Evolutionary conservation across 1,284 basidiomycete genomes (phyloP).

Genomic region (Pseudozyma hubeiensis): DNA sequence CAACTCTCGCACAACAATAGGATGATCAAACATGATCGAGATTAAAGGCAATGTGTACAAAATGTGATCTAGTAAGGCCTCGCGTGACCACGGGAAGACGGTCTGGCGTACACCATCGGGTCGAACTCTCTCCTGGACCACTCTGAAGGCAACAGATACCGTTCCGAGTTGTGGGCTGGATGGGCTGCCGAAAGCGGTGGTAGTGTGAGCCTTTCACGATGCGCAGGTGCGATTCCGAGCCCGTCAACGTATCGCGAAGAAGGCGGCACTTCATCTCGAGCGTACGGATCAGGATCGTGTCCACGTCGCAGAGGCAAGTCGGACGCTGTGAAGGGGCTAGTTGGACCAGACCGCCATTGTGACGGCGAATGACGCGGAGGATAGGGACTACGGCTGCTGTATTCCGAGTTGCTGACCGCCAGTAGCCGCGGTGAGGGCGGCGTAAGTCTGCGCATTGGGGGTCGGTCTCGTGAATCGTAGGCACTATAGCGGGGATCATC

Average conservation of each 20-base stretch:
- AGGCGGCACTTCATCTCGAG: conserved; percentile 4
- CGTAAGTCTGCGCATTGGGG: background rate
- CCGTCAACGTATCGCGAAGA: background rate
- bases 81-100: too few relatives aligned
- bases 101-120: too few relatives aligned
- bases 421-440: conserved; percentile 12
- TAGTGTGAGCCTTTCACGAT: conserved; percentile 19
- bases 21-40: too few relatives aligned
- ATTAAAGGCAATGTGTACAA: too few relatives aligned
- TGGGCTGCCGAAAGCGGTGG: conserved; percentile 17
- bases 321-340: conserved; percentile 15
- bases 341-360: conserved; percentile 22
- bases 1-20: too few relatives aligned
- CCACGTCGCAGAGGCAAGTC: conserved; percentile 15
- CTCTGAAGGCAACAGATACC: too few relatives aligned
- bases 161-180: background rate
- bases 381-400: background rate
- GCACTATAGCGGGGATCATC: conserved; percentile 12
- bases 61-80: too few relatives aligned
- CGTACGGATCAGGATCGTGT: conserved; percentile 5
- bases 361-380: conserved; percentile 5
- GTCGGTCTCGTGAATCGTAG: conserved; percentile 19
- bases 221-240: background rate
- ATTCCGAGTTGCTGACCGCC: conserved; percentile 3
- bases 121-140: too few relatives aligned